phyloP scores from a whole-genome alignment of 768 basidiomycete species.

The Tricholoma flavovirens region DNA sequence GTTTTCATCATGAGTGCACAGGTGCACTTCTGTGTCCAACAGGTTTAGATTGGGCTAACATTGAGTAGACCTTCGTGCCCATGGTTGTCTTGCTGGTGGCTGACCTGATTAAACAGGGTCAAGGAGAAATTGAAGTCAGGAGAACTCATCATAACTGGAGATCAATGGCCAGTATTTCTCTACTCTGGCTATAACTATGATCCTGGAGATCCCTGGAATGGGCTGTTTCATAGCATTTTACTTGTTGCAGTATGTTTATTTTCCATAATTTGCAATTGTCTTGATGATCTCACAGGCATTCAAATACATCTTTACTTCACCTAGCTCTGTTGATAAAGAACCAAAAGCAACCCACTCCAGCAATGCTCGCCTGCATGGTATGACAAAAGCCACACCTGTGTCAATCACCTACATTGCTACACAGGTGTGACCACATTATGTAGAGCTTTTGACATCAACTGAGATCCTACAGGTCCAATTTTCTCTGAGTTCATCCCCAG shows the following conservation, averaged over 20 bases:
- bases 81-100: too few relatives aligned
- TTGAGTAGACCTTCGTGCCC: too few relatives aligned
- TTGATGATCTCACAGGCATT: background rate
- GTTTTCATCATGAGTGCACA: too few relatives aligned
- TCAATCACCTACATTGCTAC: background rate
- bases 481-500: slow-evolving; percentile 16
- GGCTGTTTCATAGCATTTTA: background rate
- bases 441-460: too few relatives aligned
- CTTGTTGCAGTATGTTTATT: background rate
- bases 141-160: background rate
- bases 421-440: too few relatives aligned
- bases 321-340: slow-evolving; percentile 1
- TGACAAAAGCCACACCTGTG: background rate
- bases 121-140: background rate
- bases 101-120: too few relatives aligned
- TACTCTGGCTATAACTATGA: background rate
- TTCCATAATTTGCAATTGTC: background rate
- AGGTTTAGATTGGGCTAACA: too few relatives aligned
- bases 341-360: background rate
- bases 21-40: too few relatives aligned
- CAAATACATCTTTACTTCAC: slow-evolving; percentile 6
- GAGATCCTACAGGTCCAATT: slow-evolving; percentile 17
- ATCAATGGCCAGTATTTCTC: background rate
- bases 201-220: background rate
- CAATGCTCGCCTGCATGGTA: background rate